phyloP scores from a whole-genome alignment of 345 rosid genomes.

The Acer saccharum region DNA sequence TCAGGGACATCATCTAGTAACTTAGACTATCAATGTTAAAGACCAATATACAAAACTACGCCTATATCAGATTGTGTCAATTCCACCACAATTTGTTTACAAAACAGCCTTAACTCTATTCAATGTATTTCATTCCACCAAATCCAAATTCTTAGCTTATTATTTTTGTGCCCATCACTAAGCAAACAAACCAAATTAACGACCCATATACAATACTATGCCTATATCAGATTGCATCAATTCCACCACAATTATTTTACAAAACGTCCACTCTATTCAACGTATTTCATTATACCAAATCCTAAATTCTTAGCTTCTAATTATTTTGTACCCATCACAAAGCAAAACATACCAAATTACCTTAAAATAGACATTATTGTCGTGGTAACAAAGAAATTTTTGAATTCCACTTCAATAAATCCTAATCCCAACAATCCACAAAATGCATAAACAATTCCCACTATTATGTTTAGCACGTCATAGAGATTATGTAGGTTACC shows the following conservation, averaged over 20 bases:
- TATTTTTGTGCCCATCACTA: not conserved
- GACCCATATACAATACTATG: not conserved
- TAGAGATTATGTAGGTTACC: constrained; percentile 40
- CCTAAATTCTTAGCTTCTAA: not conserved
- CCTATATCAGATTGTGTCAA: not conserved
- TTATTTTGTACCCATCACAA: not conserved
- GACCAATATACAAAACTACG: not conserved
- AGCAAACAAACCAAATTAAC: not conserved
- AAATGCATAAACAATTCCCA: not conserved
- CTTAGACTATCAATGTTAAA: not conserved
- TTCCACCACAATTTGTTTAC: not conserved
- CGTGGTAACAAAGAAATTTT: not conserved
- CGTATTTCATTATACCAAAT: not conserved
- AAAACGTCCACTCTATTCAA: not conserved
- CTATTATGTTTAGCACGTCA: not conserved
- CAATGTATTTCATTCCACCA: not conserved
- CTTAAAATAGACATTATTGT: not conserved
- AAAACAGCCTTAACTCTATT: not conserved
- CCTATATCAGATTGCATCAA: not conserved
- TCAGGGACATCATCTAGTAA: not conserved
- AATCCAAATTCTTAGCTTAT: not conserved
- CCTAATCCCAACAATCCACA: not conserved
- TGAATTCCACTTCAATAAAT: not conserved
- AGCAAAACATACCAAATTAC: not conserved
- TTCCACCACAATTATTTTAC: not conserved